These are phyloP conservation scores for Oldenlandia corymbosa DNA, from an alignment of 257 asterid genomes.

Conservation along the genomic window DNA sequence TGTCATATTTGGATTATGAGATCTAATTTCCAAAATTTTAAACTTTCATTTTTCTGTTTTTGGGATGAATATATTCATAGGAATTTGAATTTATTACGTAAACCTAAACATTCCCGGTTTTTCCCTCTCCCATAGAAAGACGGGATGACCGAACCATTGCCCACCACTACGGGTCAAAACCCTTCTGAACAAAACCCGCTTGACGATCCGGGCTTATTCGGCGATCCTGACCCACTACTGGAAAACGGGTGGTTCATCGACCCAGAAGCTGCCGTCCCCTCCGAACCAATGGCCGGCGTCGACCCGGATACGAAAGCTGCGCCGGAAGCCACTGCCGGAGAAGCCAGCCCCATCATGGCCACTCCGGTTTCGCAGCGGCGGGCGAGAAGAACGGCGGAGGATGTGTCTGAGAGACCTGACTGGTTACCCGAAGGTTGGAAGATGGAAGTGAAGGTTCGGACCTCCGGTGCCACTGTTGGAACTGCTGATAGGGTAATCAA, in stretches of 20 bases:
- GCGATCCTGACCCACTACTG: constrained; percentile 27
- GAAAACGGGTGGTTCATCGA: constrained; percentile 28
- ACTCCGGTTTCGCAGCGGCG: constrained; percentile 19
- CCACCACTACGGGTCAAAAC: constrained; percentile 5
- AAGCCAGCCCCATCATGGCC: constrained; percentile 1
- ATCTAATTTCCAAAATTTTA: no score
- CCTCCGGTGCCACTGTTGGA: constrained; percentile 41
- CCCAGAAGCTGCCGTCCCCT: not conserved
- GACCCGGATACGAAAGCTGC: not conserved
- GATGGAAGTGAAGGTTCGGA: constrained; percentile 27
- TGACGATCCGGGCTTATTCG: not conserved
- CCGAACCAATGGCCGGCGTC: not conserved
- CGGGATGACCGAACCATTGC: constrained; percentile 18
- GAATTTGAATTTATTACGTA: not conserved
- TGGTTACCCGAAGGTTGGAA: constrained; percentile 39
- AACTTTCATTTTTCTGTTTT: no score
- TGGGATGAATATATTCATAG: not conserved
- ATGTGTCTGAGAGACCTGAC: constrained; percentile 22
- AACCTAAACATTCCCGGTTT: not conserved
- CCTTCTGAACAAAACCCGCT: constrained; percentile 5
- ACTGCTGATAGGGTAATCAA: constrained; percentile 22
- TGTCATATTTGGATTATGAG: no score
- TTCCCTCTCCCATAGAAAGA: constrained; percentile 1
- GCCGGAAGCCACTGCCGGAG: constrained; percentile 3
- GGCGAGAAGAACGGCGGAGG: constrained; percentile 13